These are phyloP conservation scores for Grammothele lineata DNA, from an alignment of 768 basidiomycete species.

Conservation along the genomic window DNA sequence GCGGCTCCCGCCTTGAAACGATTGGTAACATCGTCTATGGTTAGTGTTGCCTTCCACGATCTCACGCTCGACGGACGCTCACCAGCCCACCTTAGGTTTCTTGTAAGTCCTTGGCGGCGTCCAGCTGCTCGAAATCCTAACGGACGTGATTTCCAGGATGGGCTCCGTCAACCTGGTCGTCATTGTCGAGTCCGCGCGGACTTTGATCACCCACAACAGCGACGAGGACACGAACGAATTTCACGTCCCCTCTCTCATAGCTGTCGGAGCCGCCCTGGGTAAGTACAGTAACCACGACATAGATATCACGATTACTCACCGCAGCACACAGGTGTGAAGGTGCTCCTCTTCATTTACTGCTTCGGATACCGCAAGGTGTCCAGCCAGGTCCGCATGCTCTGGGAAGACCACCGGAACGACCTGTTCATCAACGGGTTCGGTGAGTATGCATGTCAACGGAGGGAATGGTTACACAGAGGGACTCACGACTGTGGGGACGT, in stretches of 20 bases:
- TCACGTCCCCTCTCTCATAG: conserved; percentile 77
- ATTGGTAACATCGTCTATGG: conserved; percentile 89
- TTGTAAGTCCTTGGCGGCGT: conserved; percentile 30
- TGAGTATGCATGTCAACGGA: conserved; percentile 27
- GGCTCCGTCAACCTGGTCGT: conserved; percentile 87
- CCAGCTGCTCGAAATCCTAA: not conserved
- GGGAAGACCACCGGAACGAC: conserved; percentile 96
- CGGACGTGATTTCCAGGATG: conserved; percentile 54
- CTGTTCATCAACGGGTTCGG: conserved; percentile 81
- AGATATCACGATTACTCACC: not conserved
- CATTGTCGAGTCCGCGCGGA: conserved; percentile 79
- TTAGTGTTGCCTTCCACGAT: conserved; percentile 20
- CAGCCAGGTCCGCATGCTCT: conserved; percentile 91
- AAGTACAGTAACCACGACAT: conserved; percentile 15
- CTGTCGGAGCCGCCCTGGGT: conserved; percentile 84
- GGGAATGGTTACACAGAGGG: no score
- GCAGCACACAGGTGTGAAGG: conserved; percentile 64
- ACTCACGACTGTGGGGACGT: not conserved
- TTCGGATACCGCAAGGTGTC: conserved; percentile 71
- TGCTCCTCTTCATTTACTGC: conserved; percentile 85
- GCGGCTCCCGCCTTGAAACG: conserved; percentile 85
- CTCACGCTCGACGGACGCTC: not conserved
- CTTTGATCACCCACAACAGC: conserved; percentile 54
- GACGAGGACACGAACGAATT: conserved; percentile 56
- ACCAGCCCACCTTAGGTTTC: conserved; percentile 36